Evolutionary conservation across 768 basidiomycete species (phyloP), one percentile per base, ranked within the genome.

Genomic region (Gelatoporia subvermispora): DNA sequence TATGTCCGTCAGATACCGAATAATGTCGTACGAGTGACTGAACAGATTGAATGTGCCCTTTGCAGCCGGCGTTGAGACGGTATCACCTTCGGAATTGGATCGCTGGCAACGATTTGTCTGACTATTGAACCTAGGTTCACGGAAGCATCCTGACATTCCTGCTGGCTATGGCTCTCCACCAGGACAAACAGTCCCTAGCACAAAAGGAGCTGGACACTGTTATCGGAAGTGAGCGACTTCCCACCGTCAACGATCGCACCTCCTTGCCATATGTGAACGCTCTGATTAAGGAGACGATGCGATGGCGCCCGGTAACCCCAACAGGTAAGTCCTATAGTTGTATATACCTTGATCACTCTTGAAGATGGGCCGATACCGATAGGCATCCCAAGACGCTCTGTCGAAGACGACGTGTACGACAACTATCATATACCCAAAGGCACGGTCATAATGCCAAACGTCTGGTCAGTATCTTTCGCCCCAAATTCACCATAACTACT

Each of bases 91-190:
- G 4, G 11, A 17, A 5, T 20, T 20, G 8, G 4, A 25, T 39
- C 10, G 83, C 84, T 55, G 84, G 81, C n/a, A 1, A 81, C 21
- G 11, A 15, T 44, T 35, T 22, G 25, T 13, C 34, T 17, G n/a
- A n/a, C 24, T 35, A 11, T 50, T 25, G 15, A 36, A 65, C n/a
- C n/a, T n/a, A n/a, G 59, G 63, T 62, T 0, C 51, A 56, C 7
- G 58, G 62, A 1, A 58, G 63, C 1, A 38, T 68, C 21, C 53
- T 51, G 3, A 56, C 60, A 7, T 62, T 69, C 50, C 60, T 69
- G 40, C 50, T 68, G 15, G 67, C 65, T 1, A 67, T 69, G 64
- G 53, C 59, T 2, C 61, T 68, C 47, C 60, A 67, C 53, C 72
- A 67, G 35, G 51, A 57, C 1, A 51, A 63, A 2, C 59, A 60